Base-by-base conservation (phyloP, 2,329 filamentous ascomycete genomes). In the Ceratocystis smalleyi region DNA sequence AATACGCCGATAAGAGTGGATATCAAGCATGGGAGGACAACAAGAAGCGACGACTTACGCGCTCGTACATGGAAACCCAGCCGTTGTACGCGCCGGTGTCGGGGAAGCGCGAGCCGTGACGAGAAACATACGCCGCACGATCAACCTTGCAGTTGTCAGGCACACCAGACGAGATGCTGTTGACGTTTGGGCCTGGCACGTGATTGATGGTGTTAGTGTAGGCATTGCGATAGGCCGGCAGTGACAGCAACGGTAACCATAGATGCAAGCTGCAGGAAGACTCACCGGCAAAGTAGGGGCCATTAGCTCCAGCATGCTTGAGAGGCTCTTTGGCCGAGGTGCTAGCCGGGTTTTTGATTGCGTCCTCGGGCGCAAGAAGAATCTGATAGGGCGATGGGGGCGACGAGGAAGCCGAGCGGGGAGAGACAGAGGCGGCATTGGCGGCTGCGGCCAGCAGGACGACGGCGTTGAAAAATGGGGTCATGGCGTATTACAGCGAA, bases 91-190 rank as follows among this genome's bases (percentile, higher is more conserved):
- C 82, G 3, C 83, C 81, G 0, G 73, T 73, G 67, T 86, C 84
- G 0, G 83, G 83, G 69, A 81, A 87, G 51, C 83, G 77, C 51
- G 81, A 84, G 19, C 84, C 84, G 73, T 86, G 84, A 19, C 83
- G 79, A 1, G 78, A 76, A 43, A 83, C 73, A 67, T 83, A 85
- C 4, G 81, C 80, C 2, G 80, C 83, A 69, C 83, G 79, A 66
- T 86, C 81, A 3, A 87, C 78, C 8, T 73, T 74, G 70, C 84
- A 87, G 54, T 78, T 76, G 1, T 78, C 74, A 0, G 83, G 83
- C 1, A 82, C 74, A 3, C 79, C 75, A 35, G 78, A 73, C 0
- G 79, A 79, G 64, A 86, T 81, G 12, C 74, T 75, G 66, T 80
- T 77, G 59, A 84, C 77, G 68, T 85, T 79, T 10, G 81, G 80